These are phyloP conservation scores for Pseudogymnoascus sp. DNA, from an alignment of 2,329 filamentous ascomycete species.

Conservation along the genomic window DNA sequence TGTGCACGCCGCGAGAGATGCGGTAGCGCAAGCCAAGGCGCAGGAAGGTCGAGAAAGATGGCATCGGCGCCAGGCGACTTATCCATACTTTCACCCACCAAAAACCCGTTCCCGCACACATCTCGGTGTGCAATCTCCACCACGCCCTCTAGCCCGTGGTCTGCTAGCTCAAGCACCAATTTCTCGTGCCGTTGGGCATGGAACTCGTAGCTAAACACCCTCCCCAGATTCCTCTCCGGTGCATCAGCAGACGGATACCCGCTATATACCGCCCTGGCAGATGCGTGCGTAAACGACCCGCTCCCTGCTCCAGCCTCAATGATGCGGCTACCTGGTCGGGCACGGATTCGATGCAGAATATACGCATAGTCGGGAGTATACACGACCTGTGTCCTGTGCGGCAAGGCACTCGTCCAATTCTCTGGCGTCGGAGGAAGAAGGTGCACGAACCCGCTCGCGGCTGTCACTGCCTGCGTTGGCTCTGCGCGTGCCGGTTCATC, in stretches of 20 bases:
- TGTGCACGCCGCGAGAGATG: constrained; percentile 56
- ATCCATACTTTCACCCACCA: constrained; percentile 36
- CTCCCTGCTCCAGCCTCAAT: constrained; percentile 79
- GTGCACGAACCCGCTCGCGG: constrained; percentile 65
- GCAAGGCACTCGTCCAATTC: constrained; percentile 71
- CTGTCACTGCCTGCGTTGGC: constrained; percentile 43
- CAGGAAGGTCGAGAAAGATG: constrained; percentile 72
- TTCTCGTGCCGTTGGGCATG: constrained; percentile 64
- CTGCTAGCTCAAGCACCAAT: constrained; percentile 59
- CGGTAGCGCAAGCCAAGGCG: constrained; percentile 70
- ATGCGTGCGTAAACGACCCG: constrained; percentile 76
- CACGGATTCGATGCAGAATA: constrained; percentile 66
- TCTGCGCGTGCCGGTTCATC: constrained; percentile 25
- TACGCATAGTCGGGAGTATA: constrained; percentile 86
- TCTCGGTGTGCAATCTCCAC: constrained; percentile 71
- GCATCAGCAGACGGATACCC: constrained; percentile 46
- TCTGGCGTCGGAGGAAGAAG: constrained; percentile 72
- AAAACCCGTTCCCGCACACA: constrained; percentile 68
- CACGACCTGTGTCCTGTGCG: constrained; percentile 77
- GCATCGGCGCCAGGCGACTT: constrained; percentile 56
- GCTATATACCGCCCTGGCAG: constrained; percentile 66
- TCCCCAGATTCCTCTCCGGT: constrained; percentile 44
- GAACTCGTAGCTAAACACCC: constrained; percentile 77
- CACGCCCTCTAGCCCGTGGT: constrained; percentile 56
- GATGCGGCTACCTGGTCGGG: constrained; percentile 61